These are phyloP conservation scores for Ogataea degrootiae DNA, from an alignment of 805 yeast genomes.

Conservation along the genomic window DNA sequence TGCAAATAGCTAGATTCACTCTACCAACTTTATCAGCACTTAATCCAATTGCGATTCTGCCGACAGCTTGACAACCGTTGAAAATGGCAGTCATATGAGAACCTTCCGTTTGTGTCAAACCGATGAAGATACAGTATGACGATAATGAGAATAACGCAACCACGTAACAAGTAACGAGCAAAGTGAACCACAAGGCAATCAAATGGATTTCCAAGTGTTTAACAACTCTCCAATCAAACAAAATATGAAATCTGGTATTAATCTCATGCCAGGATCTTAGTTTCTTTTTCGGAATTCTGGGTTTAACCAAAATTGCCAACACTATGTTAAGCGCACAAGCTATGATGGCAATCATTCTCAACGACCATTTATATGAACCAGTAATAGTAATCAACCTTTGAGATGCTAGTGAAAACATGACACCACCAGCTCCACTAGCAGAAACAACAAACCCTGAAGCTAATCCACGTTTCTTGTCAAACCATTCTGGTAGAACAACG, in stretches of 20 bases:
- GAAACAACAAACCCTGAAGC: slow-evolving; percentile 37
- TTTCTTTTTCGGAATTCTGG: slow-evolving; percentile 30
- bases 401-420: slow-evolving; percentile 32
- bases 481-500: slow-evolving; percentile 54
- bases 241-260: slow-evolving; percentile 12
- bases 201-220: slow-evolving; percentile 12
- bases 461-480: slow-evolving; percentile 41
- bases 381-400: slow-evolving; percentile 35
- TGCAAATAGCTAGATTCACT: slow-evolving; percentile 36
- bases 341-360: slow-evolving; percentile 39
- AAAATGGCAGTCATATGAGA: slow-evolving; percentile 42
- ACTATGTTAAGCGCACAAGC: slow-evolving; percentile 32
- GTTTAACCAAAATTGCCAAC: slow-evolving; percentile 40
- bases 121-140: slow-evolving; percentile 44
- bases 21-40: slow-evolving; percentile 44
- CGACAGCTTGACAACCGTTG: slow-evolving; percentile 44
- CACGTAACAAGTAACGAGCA: slow-evolving; percentile 39
- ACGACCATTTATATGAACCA: slow-evolving; percentile 41
- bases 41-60: slow-evolving; percentile 47
- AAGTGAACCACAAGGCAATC: slow-evolving; percentile 25
- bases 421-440: slow-evolving; percentile 44
- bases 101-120: slow-evolving; percentile 40
- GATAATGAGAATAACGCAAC: slow-evolving; percentile 44
- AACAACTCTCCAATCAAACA: slow-evolving; percentile 18
- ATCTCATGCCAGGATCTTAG: slow-evolving; percentile 15